phyloP scores from a whole-genome alignment of 2,329 filamentous ascomycete genomes.

The Epichloe gansuensis region DNA sequence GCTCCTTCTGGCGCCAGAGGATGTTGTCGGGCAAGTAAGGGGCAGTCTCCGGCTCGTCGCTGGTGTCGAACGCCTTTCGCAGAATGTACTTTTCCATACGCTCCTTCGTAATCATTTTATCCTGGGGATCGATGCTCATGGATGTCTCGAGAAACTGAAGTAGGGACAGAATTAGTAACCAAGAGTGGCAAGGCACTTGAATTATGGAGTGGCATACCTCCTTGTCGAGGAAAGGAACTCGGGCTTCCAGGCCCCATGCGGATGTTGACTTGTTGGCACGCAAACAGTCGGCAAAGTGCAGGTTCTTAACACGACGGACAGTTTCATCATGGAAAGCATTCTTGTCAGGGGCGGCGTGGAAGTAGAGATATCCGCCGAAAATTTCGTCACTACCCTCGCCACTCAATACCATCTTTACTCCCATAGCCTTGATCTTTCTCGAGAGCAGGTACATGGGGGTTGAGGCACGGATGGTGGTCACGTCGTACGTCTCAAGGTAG shows the following conservation, averaged over 20 bases:
- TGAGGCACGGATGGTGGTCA: conserved; percentile 94
- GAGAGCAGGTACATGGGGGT: conserved; percentile 97
- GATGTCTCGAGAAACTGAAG: conserved; percentile 69
- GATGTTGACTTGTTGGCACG: conserved; percentile 98
- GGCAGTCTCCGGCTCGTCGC: conserved; percentile 65
- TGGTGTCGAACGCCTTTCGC: conserved; percentile 92
- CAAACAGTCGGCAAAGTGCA: conserved; percentile 91
- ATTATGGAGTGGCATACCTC: conserved; percentile 34
- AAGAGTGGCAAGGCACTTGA: neutral
- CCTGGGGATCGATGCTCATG: conserved; percentile 87
- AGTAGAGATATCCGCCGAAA: conserved; percentile 97
- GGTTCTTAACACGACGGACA: conserved; percentile 86
- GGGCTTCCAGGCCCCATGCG: conserved; percentile 94
- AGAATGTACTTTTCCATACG: conserved; percentile 96
- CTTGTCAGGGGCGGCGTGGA: conserved; percentile 86
- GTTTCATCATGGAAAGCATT: conserved; percentile 93
- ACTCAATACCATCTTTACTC: conserved; percentile 97
- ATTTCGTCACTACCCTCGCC: conserved; percentile 97
- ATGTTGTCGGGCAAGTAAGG: conserved; percentile 93
- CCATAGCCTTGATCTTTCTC: conserved; percentile 98
- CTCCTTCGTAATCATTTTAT: conserved; percentile 90
- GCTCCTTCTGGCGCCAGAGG: conserved; percentile 97
- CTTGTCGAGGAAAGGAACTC: conserved; percentile 96
- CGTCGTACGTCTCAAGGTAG: conserved; percentile 95
- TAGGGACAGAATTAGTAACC: neutral